Evolutionary conservation across 2,329 filamentous ascomycete species (phyloP).

Genomic region (Talaromyces marneffei): DNA sequence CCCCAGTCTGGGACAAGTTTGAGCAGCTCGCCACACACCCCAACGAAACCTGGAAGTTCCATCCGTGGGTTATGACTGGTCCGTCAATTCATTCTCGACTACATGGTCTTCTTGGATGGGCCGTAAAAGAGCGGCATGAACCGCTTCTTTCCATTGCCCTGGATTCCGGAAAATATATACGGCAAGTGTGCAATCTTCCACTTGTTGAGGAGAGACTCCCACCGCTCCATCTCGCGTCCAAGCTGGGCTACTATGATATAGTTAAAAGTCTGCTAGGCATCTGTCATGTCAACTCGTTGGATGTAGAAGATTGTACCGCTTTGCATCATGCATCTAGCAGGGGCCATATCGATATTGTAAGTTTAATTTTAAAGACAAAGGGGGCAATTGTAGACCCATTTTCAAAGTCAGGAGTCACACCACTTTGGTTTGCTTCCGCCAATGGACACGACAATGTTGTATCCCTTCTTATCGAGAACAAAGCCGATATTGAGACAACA

Average conservation of each 20-base stretch:
- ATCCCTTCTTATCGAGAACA: not conserved
- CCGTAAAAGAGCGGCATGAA: constrained; percentile 19
- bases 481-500: constrained; percentile 1
- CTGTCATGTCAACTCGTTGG: constrained; percentile 3
- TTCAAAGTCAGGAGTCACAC: constrained; percentile 5
- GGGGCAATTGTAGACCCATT: not conserved
- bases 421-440: constrained; percentile 11
- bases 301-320: constrained; percentile 8
- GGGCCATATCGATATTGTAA: not conserved
- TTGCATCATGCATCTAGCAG: constrained; percentile 12
- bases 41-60: constrained; percentile 22
- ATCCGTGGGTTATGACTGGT: constrained; percentile 20
- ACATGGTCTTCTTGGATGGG: constrained; percentile 20
- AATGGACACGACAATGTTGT: constrained; percentile 8
- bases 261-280: constrained; percentile 2
- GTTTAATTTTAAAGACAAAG: constrained; percentile 3
- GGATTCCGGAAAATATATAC: not conserved
- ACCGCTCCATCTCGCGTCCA: constrained; percentile 19
- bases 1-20: constrained; percentile 17
- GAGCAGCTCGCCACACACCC: constrained; percentile 14
- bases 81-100: constrained; percentile 16
- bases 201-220: constrained; percentile 18
- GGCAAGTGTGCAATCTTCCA: constrained; percentile 19
- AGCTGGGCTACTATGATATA: constrained; percentile 14
- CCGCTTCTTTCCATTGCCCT: constrained; percentile 18